A percentile compares a stretch with the other conserved stretches of the same genome.
Conservation (phyloP, 768 basidiomycete species). For the Phylloporus arenicola region DNA sequence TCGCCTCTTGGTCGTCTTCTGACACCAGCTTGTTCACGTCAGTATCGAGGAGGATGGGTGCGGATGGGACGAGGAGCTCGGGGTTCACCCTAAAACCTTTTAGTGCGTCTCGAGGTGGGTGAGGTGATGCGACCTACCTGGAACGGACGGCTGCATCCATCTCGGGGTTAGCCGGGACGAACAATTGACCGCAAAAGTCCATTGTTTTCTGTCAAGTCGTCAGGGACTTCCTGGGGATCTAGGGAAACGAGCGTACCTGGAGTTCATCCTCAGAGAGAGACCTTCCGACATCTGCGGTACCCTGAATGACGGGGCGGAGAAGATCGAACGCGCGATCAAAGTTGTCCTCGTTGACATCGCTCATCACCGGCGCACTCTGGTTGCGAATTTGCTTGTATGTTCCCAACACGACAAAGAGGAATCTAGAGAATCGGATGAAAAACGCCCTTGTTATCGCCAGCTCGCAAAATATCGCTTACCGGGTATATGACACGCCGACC, state of each 20-base stretch:
- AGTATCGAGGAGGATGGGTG: not conserved
- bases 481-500: constrained; percentile 7
- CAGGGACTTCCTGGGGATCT: not conserved
- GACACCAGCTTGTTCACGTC: not conserved
- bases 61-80: not conserved
- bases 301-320: not conserved
- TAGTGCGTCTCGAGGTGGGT: too few relatives aligned
- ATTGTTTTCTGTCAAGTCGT: not conserved
- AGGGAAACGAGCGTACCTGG: not conserved
- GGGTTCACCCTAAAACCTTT: not conserved
- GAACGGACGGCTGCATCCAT: not conserved
- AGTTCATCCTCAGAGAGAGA: not conserved
- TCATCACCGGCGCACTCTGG: constrained; percentile 3
- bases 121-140: not conserved
- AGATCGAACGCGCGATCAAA: constrained; percentile 2
- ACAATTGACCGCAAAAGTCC: not conserved
- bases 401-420: constrained; percentile 7
- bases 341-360: constrained; percentile 11
- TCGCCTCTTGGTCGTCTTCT: not conserved
- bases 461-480: not conserved
- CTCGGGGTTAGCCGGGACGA: not conserved
- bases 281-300: not conserved
- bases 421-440: not conserved
- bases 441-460: not conserved
- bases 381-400: constrained; percentile 13